Evolutionary conservation across 805 yeast genomes (phyloP), one percentile per base, ranked within the genome.

Genomic region (Brettanomyces bruxellensis): DNA sequence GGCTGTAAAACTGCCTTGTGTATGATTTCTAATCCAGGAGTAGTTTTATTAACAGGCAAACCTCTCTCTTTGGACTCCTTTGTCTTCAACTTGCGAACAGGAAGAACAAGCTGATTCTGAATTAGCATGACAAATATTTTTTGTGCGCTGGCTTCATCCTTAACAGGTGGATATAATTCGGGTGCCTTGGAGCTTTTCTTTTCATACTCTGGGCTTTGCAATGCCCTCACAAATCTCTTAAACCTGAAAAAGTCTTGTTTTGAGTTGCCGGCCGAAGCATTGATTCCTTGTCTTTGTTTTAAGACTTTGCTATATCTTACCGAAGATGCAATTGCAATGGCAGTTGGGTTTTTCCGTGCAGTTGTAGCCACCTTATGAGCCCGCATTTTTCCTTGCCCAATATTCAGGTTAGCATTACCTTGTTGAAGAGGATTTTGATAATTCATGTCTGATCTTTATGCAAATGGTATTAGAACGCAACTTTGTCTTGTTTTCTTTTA

Each of bases 241-340:
- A 73, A 84, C 54, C 95, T 74, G 75, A 91, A 93, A 64, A 93
- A 89, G 49, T 87, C 95, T 34, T 78, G 75, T 42, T 79, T 80
- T 51, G 76, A 76, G 46, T 83, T 81, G 55, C 83, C 81, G 45
- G 82, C 69, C n/a, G 82, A 63, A 12, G 46, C 43, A 46, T 59
- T 58, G 38, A 62, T 51, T 12, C 97, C 97, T 50, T 77, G 76
- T 56, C 99, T 79, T 64, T 83, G 85, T 59, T 91, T 93, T 51
- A 91, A 70, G n/a, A 67, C 64, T 34, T 69, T 60, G 62, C 85
- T 75, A 54, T 78, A 76, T 49, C 91, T 79, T 51, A 90, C 69
- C 51, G 72, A 84, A 45, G 75, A 73, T 37, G 95, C 96, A 40
- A 91, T 66, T 14, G 83, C 83, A 42, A 81, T 52, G 0, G 90